Conservation (phyloP, 2,329 filamentous ascomycete species). For the Nigrospora oryzae region DNA sequence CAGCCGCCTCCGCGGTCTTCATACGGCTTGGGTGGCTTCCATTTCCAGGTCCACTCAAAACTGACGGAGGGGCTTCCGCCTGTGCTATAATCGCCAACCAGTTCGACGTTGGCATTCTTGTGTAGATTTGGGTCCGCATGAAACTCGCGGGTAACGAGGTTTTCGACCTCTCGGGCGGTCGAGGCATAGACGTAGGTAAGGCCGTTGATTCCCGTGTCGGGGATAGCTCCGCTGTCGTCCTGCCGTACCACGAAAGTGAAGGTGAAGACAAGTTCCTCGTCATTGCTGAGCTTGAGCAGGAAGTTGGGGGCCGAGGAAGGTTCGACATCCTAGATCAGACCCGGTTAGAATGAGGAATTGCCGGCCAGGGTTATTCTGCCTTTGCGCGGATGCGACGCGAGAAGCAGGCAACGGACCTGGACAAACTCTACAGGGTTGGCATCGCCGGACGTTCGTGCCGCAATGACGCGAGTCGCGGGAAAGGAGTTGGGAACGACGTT, state of each 20-base stretch:
- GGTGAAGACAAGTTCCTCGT: conserved; percentile 86
- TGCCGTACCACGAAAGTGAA: conserved; percentile 80
- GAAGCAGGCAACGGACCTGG: conserved; percentile 52
- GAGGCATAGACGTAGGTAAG: conserved; percentile 90
- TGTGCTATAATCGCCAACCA: conserved; percentile 88
- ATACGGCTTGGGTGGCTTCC: conserved; percentile 74
- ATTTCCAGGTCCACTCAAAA: conserved; percentile 96
- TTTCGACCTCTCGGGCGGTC: conserved; percentile 80
- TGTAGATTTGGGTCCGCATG: conserved; percentile 95
- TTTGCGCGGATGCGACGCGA: conserved; percentile 5
- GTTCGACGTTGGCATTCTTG: conserved; percentile 90
- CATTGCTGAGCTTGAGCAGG: conserved; percentile 77
- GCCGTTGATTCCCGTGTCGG: conserved; percentile 75
- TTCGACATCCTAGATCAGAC: conserved; percentile 64
- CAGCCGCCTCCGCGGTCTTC: conserved; percentile 88
- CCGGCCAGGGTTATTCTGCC: not conserved
- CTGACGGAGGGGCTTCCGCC: conserved; percentile 74
- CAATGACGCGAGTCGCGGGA: conserved; percentile 70
- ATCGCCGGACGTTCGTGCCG: conserved; percentile 65
- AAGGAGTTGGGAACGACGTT: conserved; percentile 79
- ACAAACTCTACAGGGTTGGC: conserved; percentile 78
- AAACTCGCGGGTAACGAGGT: conserved; percentile 88
- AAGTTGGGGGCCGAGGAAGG: conserved; percentile 56
- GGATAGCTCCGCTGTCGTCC: conserved; percentile 39
- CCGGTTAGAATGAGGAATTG: conserved; percentile 5